Percentiles rank a stretch among this genome's conserved stretches.
These are phyloP conservation scores for Protomyces pachydermus DNA, from an alignment of 1,139 yeast species.

Conservation along the genomic window DNA sequence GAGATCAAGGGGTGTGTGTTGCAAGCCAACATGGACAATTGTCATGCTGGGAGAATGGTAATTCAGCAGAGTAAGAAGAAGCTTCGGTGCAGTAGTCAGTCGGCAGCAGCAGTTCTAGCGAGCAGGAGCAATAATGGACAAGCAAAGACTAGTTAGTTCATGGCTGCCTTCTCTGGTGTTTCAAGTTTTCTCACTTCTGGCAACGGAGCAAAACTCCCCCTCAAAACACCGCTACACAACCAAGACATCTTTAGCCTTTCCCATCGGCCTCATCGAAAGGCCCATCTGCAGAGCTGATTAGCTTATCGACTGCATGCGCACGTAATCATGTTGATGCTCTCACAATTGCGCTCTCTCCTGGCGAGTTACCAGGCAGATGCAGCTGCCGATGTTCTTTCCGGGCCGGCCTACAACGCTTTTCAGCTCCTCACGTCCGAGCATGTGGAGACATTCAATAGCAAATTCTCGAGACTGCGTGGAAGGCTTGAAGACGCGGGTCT, in stretches of 20 bases:
- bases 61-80: not conserved
- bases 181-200: no score
- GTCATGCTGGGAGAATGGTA: not conserved
- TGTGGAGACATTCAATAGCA: conserved; percentile 18
- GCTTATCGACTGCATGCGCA: not conserved
- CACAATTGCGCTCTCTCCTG: not conserved
- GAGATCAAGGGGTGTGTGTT: conserved; percentile 22
- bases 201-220: no score
- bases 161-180: no score
- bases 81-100: no score
- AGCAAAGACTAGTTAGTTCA: no score
- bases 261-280: no score
- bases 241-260: no score
- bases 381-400: not conserved
- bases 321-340: not conserved
- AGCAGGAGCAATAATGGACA: no score
- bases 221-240: no score
- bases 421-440: conserved; percentile 17
- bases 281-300: no score
- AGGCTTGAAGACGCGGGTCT: not conserved
- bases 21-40: conserved; percentile 12
- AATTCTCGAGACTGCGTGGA: conserved; percentile 2
- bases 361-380: not conserved
- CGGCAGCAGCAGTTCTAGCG: no score
- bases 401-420: conserved; percentile 8